Evolutionary conservation across 2,329 filamentous ascomycete species (phyloP), one percentile per base, ranked within the genome.

Genomic region (Paramyrothecium roridum): DNA sequence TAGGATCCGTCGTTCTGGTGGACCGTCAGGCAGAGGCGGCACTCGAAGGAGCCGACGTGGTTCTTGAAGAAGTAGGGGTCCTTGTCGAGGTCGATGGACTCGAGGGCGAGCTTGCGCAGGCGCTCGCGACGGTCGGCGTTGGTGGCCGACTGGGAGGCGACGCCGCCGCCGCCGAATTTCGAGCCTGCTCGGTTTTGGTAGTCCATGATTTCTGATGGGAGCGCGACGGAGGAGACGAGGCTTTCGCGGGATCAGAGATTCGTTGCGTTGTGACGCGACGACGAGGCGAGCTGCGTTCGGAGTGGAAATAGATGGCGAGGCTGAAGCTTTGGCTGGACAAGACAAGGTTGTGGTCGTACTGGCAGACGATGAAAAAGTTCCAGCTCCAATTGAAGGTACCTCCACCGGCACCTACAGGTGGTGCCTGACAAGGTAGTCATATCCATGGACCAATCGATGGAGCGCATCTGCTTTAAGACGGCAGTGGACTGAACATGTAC

Each of bases 31-130:
- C 95, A 99, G 45, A 99, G 88, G 30, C 95, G 90, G 74, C 95
- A 99, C 76, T 99, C 95, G 76, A 97, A 99, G 68, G 89, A 95
- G 69, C 95, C 95, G 66, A 98, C 91, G 75, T 99, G 93, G 80
- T 99, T 99, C 75, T 96, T 96, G 87, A 99, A 99, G 81, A 98
- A 97, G 84, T 98, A 99, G 0, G 95, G 95, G 77, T 99, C 95
- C 78, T 97, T 98, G 77, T 98, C 95, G 60, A 98, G 90, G 79
- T 98, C 93, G 81, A 99, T 99, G 54, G 92, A 96, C 78, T 99
- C 95, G 69, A 99, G 90, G 56, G 95, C 95, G 70, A 99, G 92
- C 79, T 97, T 97, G 74, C 93, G 92, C 43, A 99, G 88, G 60
- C 95, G 93, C 75, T 99, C 95, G 71, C 95, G 91, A 57, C 95